A percentile compares a stretch with the other conserved stretches of the same genome.
Evolutionary conservation across 2,329 filamentous ascomycete genomes (phyloP).

Genomic region (Pseudogymnoascus sp.): DNA sequence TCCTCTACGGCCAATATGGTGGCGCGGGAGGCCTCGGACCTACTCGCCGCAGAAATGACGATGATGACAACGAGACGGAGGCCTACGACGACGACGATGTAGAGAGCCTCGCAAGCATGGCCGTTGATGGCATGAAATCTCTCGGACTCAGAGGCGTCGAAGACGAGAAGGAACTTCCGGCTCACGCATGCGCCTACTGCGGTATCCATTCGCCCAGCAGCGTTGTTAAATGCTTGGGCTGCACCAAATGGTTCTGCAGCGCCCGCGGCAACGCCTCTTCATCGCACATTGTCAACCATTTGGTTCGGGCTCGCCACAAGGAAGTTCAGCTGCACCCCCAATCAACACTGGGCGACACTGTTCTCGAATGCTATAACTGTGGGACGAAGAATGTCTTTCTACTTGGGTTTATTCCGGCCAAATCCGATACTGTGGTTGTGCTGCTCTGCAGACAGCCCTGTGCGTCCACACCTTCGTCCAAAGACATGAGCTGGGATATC

Average conservation of each 20-base stretch:
- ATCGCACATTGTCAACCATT: constrained; percentile 96
- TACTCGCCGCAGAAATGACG: constrained; percentile 54
- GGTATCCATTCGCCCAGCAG: constrained; percentile 93
- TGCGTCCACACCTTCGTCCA: constrained; percentile 86
- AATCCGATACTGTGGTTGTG: constrained; percentile 96
- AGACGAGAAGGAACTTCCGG: constrained; percentile 83
- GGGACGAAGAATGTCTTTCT: constrained; percentile 99
- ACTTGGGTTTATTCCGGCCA: constrained; percentile 94
- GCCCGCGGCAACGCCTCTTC: constrained; percentile 93
- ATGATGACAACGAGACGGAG: constrained; percentile 83
- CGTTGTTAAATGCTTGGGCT: constrained; percentile 92
- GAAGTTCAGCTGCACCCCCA: constrained; percentile 94
- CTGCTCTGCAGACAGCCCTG: constrained; percentile 94
- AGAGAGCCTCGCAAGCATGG: constrained; percentile 69
- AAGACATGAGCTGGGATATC: constrained; percentile 99
- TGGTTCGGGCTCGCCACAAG: constrained; percentile 95
- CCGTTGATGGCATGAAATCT: constrained; percentile 67
- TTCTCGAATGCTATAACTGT: constrained; percentile 98
- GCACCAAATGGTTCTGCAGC: constrained; percentile 99
- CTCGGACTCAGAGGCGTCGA: constrained; percentile 53
- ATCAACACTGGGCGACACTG: constrained; percentile 88
- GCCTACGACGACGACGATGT: constrained; percentile 72
- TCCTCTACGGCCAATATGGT: constrained; percentile 65
- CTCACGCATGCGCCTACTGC: constrained; percentile 97
- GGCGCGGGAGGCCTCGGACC: constrained; percentile 44